Evolutionary conservation across 805 yeast genomes (phyloP), one percentile per base, ranked within the genome.

Genomic region (Suhomyces sp.): DNA sequence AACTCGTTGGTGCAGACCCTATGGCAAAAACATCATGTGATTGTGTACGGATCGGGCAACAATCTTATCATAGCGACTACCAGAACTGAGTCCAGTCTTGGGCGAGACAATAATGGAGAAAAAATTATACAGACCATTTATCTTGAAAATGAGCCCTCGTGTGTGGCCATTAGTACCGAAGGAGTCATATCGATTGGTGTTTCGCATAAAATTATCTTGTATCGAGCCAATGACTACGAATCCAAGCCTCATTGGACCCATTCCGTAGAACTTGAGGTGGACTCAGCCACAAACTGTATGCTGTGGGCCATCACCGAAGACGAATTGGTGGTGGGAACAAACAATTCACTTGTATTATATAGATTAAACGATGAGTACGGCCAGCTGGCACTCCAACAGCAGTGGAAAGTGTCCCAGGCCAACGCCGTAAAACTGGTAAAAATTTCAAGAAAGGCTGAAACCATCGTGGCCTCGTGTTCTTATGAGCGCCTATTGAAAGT

Each of bases 21-120:
- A 37, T 90, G 96, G 96, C 82, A 82, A 50, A 75, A 76, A 9
- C 82, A 81, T 53, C 79, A 82, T 48, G 67, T 90, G 2, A 69
- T 87, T 31, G 84, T 83, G 1, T 93, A 93, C 65, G 87, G 91
- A 52, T 89, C 97, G 1, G 97, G 97, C 0, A 90, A 90, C 69
- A 90, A 89, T 64, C 73, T 93, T 57, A 87, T 93, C 31, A 78
- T 75, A 55, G 20, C 43, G 21, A 21, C 44, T 4, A 20, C 33
- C 40, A 47, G 48, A 47, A 24, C 53, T 43, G 19, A 48, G 31
- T 4, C n/a, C 4, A 4, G 31, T 12, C 31, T 12, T 2, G 31
- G 27, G 1, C 37, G 25, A 3, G 9, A 21, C 8, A 50, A 47
- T 4, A 15, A 21, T 8, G 29, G n/a, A n/a, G n/a, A 47, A 54